phyloP scores from a whole-genome alignment of 202 grass and related monocot species.

The Cymbopogon flexuosus region DNA sequence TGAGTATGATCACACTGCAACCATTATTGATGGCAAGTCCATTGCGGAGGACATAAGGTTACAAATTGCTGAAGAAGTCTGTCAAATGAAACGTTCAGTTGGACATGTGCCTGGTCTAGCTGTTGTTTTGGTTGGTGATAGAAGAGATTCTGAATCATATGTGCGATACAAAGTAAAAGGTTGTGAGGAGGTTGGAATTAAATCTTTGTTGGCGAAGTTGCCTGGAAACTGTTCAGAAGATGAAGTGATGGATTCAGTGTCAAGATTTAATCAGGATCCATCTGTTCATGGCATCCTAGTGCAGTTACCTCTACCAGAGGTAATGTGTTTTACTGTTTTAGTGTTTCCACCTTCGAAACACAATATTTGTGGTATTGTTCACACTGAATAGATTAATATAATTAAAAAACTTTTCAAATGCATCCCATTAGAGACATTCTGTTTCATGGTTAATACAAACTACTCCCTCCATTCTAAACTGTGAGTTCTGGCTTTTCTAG shows the following conservation, averaged over 20 bases:
- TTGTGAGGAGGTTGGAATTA: constrained; percentile 91
- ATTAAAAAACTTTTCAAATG: neutral
- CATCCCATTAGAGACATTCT: neutral
- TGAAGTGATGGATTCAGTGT: constrained; percentile 58
- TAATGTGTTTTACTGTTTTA: constrained; percentile 35
- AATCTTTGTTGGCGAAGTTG: constrained; percentile 59
- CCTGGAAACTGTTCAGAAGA: constrained; percentile 62
- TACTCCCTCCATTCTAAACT: neutral
- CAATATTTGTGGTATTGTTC: neutral
- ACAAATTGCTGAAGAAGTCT: constrained; percentile 55
- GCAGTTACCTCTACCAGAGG: constrained; percentile 81
- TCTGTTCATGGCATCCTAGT: constrained; percentile 93
- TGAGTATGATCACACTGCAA: constrained; percentile 21
- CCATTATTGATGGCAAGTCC: constrained; percentile 73
- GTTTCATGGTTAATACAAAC: neutral
- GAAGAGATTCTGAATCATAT: constrained; percentile 79
- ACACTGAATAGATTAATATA: neutral
- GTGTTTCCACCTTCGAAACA: neutral
- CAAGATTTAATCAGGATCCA: constrained; percentile 72
- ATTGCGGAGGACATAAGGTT: constrained; percentile 78
- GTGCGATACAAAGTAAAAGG: constrained; percentile 78
- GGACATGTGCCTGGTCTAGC: constrained; percentile 70
- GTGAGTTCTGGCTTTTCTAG: neutral
- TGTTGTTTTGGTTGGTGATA: constrained; percentile 78
- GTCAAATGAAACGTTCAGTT: constrained; percentile 46